Percentiles rank a stretch among this genome's conserved stretches.
phyloP scores from a whole-genome alignment of 169 alveolate genomes.

The Amoebophrya sp. region DNA sequence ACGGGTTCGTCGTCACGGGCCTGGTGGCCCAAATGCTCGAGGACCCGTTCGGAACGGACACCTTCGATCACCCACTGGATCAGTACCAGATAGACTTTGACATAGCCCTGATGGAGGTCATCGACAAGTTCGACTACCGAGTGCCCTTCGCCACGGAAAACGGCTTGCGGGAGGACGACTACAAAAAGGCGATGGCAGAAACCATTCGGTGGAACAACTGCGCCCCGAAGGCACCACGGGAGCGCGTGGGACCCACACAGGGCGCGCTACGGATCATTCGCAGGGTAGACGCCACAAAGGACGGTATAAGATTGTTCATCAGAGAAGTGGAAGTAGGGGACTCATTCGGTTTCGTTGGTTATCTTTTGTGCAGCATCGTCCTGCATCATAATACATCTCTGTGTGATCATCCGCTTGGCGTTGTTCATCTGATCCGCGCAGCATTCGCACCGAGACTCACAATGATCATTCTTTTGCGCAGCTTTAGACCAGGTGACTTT shows the following conservation, averaged over 20 bases:
- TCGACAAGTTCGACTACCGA: not conserved
- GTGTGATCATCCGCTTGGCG: no score
- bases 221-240: not conserved
- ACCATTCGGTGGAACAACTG: not conserved
- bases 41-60: conserved; percentile 3
- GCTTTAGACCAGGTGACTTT: no score
- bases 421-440: no score
- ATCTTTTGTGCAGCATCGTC: no score
- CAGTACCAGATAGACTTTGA: conserved; percentile 6
- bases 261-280: not conserved
- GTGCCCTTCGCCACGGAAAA: no score
- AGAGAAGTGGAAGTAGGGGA: no score
- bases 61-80: not conserved
- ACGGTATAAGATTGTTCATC: not conserved
- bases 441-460: no score
- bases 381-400: no score
- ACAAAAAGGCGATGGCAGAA: not conserved
- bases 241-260: not conserved
- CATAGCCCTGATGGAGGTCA: not conserved
- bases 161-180: not conserved
- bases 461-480: no score
- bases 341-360: no score
- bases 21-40: not conserved
- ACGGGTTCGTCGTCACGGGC: not conserved
- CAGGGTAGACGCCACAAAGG: not conserved